Evolutionary conservation across 2,329 filamentous ascomycete genomes (phyloP).

Genomic region (Aspergillus sojae): DNA sequence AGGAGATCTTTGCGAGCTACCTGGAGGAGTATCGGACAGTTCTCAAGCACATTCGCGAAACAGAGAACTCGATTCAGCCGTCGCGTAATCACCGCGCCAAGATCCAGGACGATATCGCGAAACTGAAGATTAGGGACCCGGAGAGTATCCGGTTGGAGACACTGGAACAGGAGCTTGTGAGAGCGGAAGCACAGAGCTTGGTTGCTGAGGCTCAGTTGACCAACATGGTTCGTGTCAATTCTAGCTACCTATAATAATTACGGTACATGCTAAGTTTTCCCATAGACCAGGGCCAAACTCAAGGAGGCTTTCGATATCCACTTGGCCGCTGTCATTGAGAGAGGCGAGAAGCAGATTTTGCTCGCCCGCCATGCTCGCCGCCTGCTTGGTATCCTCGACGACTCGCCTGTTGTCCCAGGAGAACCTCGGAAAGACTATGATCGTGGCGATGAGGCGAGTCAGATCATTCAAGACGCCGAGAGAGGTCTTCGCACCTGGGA

Average conservation of each 20-base stretch:
- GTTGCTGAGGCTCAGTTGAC: slow-evolving; percentile 96
- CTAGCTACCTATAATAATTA: background rate
- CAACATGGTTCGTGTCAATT: slow-evolving; percentile 71
- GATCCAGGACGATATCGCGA: slow-evolving; percentile 89
- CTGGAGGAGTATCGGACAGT: slow-evolving; percentile 81
- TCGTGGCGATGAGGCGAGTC: slow-evolving; percentile 68
- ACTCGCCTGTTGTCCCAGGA: slow-evolving; percentile 85
- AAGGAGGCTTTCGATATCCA: slow-evolving; percentile 92
- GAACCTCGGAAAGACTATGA: slow-evolving; percentile 73
- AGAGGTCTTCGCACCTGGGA: slow-evolving; percentile 80
- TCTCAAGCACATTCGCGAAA: slow-evolving; percentile 92
- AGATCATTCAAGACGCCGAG: slow-evolving; percentile 90
- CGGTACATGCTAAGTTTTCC: background rate
- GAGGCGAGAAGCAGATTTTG: slow-evolving; percentile 94
- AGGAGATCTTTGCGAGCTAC: slow-evolving; percentile 82
- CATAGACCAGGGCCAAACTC: slow-evolving; percentile 87
- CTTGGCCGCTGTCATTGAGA: slow-evolving; percentile 88
- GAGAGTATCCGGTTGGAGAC: slow-evolving; percentile 77
- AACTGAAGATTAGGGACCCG: slow-evolving; percentile 89
- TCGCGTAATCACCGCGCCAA: slow-evolving; percentile 84
- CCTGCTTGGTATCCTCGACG: slow-evolving; percentile 82
- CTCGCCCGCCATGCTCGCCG: slow-evolving; percentile 87
- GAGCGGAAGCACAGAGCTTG: slow-evolving; percentile 92
- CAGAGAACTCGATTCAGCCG: slow-evolving; percentile 92
- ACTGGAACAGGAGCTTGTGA: slow-evolving; percentile 93